Evolutionary conservation across 2,329 filamentous ascomycete genomes (phyloP), one percentile per base, ranked within the genome.

Genomic region (Dothiorella sarmentorum): DNA sequence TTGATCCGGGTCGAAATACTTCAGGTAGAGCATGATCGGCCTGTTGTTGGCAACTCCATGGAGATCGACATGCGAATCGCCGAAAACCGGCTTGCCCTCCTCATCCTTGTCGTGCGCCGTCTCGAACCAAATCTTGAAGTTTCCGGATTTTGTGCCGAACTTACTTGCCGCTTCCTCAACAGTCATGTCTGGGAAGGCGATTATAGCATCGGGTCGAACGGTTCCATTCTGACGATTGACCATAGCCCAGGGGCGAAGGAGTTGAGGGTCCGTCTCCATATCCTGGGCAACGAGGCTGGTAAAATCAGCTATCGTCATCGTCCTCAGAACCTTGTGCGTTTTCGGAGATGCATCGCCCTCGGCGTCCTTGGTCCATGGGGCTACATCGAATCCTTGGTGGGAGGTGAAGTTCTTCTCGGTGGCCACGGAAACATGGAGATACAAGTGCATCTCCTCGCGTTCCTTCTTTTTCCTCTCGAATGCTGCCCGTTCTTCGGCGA

Each of bases 151-250:
- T 66, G 79, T 96, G 76, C 76, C 90, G 70, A 80, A 87, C 77
- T 86, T 86, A 59, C 77, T 80, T 58, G 84, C 80, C 2, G 85
- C 85, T 63, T 97, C 91, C 63, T 80, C 75, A 2, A 79, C 68
- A 3, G 73, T 92, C 71, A 90, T 88, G 4, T 87, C 82, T 2
- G 85, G 76, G 68, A 96, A 91, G 70, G 84, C 84, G 49, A 99
- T 85, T 0, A 91, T 90, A 60, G 90, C 87, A 69, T 99, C 94
- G 0, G 95, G 94, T 17, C 94, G 85, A 35, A 91, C 88, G 0
- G 94, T 99, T 74, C 96, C 97, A 71, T 99, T 99, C 72, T 99
- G 94, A 10, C 94, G 88, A 70, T 97, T 97, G 1, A 99, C 94
- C 92, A 99, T 97, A 57, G 91, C 85, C 95, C 94, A 99, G 17